Conservation (phyloP, 108 stramenopile species). For the Heterococcus sp. region DNA sequence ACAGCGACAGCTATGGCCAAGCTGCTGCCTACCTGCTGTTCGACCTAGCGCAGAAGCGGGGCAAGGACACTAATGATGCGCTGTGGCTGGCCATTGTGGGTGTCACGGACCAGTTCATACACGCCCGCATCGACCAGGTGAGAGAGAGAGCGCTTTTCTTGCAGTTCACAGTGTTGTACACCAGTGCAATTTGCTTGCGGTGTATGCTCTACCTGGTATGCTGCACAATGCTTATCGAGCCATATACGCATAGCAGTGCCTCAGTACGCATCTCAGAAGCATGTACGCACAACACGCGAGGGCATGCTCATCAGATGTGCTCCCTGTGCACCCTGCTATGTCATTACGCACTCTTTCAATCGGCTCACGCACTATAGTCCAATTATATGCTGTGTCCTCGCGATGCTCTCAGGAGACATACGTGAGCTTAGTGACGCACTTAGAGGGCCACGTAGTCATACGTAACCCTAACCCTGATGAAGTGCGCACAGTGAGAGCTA, state of each 20-base stretch:
- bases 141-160: neutral
- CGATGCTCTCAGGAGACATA: constrained; percentile 36
- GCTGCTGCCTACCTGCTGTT: neutral
- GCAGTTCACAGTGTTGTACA: too few species aligned
- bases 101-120: constrained; percentile 49
- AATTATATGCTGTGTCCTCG: too few species aligned
- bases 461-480: constrained; percentile 35
- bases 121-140: constrained; percentile 2
- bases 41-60: neutral
- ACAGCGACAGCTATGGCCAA: neutral
- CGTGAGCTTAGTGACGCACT: constrained; percentile 20
- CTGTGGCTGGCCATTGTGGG: constrained; percentile 60
- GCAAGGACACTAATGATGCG: constrained; percentile 37
- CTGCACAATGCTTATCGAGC: too few species aligned
- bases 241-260: too few species aligned
- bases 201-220: too few species aligned
- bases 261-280: too few species aligned
- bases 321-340: too few species aligned
- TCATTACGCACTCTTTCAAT: too few species aligned
- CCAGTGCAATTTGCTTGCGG: too few species aligned
- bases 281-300: too few species aligned
- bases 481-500: constrained; percentile 2
- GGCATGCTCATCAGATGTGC: too few species aligned
- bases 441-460: constrained; percentile 33
- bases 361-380: too few species aligned